These are phyloP conservation scores for Lipomyces sp. DNA, from an alignment of 805 yeast species.

Conservation along the genomic window DNA sequence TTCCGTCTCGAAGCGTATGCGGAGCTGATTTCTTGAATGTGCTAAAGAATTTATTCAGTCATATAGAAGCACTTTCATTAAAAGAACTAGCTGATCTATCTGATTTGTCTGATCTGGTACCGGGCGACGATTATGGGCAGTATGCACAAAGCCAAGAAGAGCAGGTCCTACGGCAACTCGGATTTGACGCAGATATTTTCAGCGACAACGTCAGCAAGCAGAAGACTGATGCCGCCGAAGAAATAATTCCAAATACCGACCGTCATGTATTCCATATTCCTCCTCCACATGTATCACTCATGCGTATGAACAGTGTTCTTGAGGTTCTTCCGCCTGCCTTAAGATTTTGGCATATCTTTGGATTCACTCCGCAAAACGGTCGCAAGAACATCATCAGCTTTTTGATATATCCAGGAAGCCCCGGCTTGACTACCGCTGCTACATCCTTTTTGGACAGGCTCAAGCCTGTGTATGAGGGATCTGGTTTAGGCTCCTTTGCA, in stretches of 20 bases:
- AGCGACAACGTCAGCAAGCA: not conserved
- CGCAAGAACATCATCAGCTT: constrained; percentile 35
- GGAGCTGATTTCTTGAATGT: constrained; percentile 24
- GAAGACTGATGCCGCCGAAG: too few species aligned
- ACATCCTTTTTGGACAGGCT: constrained; percentile 31
- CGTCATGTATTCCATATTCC: constrained; percentile 14
- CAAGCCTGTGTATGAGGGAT: constrained; percentile 38
- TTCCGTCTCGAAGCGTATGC: constrained; percentile 4
- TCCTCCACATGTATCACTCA: constrained; percentile 36
- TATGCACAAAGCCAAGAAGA: not conserved
- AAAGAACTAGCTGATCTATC: constrained; percentile 15
- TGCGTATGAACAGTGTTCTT: constrained; percentile 33
- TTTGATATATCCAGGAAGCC: constrained; percentile 34
- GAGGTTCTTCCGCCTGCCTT: constrained; percentile 41
- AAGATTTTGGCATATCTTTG: constrained; percentile 42
- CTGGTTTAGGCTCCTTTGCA: constrained; percentile 36
- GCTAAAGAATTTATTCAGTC: constrained; percentile 14
- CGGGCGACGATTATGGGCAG: not conserved
- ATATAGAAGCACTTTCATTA: constrained; percentile 12
- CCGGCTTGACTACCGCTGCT: constrained; percentile 30
- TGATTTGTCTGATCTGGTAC: constrained; percentile 3
- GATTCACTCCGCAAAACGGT: constrained; percentile 37
- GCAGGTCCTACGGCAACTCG: constrained; percentile 6
- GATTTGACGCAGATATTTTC: constrained; percentile 10
- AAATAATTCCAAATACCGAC: too few species aligned